Conservation (phyloP, 2,329 filamentous ascomycete species). For the Trichoderma citrinoviride region DNA sequence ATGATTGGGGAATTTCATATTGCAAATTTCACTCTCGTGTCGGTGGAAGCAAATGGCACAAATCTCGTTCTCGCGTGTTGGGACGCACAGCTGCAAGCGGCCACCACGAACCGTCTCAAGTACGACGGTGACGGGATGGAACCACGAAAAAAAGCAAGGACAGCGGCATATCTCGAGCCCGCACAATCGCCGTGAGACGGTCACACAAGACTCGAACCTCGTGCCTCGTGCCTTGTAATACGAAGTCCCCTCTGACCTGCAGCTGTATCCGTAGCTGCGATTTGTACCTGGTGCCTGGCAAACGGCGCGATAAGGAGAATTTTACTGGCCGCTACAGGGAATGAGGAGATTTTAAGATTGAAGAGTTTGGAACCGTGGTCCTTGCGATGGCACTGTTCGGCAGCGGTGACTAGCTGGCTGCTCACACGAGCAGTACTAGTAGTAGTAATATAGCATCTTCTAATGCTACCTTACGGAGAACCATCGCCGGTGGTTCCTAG, state of each 20-base stretch:
- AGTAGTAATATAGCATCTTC: no score
- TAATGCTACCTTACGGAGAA: not conserved
- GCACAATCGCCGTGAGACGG: constrained; percentile 10
- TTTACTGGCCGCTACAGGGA: constrained; percentile 7
- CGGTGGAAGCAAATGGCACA: not conserved
- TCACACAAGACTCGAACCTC: constrained; percentile 7
- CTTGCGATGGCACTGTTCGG: not conserved
- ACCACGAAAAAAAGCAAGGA: not conserved
- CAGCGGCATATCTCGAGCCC: constrained; percentile 4
- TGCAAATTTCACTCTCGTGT: no score
- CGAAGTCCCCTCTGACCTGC: not conserved
- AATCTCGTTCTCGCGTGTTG: constrained; percentile 1
- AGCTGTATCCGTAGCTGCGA: not conserved
- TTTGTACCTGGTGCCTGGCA: constrained; percentile 5
- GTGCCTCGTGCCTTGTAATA: not conserved
- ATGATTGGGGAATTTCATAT: no score
- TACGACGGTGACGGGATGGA: constrained; percentile 12
- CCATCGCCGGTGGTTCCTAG: not conserved
- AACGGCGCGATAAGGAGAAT: constrained; percentile 15
- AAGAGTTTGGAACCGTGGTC: constrained; percentile 2
- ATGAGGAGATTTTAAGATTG: constrained; percentile 5
- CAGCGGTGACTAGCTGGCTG: not conserved
- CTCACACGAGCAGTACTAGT: not conserved
- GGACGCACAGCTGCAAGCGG: constrained; percentile 16
- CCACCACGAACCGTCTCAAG: constrained; percentile 1